Percentiles rank a stretch among this genome's conserved stretches.
Evolutionary conservation across 2,329 filamentous ascomycete genomes (phyloP).

Genomic region (Curvularia sp.): DNA sequence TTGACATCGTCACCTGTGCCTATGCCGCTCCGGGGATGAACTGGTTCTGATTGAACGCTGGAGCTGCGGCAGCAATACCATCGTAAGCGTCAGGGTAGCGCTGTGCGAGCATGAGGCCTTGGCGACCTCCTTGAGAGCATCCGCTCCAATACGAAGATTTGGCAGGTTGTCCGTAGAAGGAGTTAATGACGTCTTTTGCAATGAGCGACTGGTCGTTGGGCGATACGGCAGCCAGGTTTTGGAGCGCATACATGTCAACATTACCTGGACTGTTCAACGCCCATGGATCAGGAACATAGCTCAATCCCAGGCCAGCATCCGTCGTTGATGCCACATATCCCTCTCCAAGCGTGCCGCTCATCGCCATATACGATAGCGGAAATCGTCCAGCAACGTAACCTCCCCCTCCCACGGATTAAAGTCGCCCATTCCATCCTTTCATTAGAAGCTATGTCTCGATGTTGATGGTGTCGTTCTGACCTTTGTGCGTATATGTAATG

Average conservation of each 20-base stretch:
- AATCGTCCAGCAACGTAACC: slow-evolving; percentile 33
- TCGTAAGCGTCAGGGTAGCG: slow-evolving; percentile 41
- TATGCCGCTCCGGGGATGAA: no score
- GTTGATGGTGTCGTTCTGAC: slow-evolving; percentile 45
- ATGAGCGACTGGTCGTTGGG: slow-evolving; percentile 40
- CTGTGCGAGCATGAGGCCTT: slow-evolving; percentile 44
- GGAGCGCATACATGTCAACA: slow-evolving; percentile 32
- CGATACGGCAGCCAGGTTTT: slow-evolving; percentile 46
- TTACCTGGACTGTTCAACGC: slow-evolving; percentile 33
- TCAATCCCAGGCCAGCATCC: slow-evolving; percentile 30
- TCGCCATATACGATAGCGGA: slow-evolving; percentile 16
- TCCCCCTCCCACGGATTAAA: slow-evolving; percentile 29
- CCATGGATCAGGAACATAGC: slow-evolving; percentile 19
- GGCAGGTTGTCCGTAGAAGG: slow-evolving; percentile 40
- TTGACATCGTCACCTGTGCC: no score
- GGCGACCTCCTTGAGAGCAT: slow-evolving; percentile 47
- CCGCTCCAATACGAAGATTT: slow-evolving; percentile 45
- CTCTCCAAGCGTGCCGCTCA: slow-evolving; percentile 26
- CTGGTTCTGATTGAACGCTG: slow-evolving; percentile 31
- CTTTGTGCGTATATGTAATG: slow-evolving; percentile 49
- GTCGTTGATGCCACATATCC: slow-evolving; percentile 37
- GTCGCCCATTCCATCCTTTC: slow-evolving; percentile 25
- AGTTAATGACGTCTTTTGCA: slow-evolving; percentile 29
- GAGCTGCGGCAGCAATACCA: slow-evolving; percentile 42
- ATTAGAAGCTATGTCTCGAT: slow-evolving; percentile 39